phyloP scores from a whole-genome alignment of 441 rosid species.

The Gossypium lobatum region DNA sequence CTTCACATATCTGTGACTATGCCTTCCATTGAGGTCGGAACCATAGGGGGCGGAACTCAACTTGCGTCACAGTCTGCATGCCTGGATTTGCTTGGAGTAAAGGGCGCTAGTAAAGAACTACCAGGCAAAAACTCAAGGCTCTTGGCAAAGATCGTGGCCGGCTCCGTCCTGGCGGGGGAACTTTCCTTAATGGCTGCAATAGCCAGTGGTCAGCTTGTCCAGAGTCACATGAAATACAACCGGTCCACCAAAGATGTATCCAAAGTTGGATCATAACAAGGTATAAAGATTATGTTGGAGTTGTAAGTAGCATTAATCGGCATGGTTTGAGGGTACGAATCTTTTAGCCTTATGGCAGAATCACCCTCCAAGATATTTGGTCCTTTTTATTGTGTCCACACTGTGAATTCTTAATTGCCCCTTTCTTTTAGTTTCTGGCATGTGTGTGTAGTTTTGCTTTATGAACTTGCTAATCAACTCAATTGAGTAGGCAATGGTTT shows the following conservation, averaged over 20 bases:
- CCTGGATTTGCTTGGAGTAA: constrained; percentile 73
- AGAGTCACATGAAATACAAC: constrained; percentile 91
- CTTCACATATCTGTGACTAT: constrained; percentile 80
- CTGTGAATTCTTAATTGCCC: background rate
- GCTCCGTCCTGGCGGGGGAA: constrained; percentile 81
- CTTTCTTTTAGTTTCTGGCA: background rate
- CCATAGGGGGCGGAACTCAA: constrained; percentile 94
- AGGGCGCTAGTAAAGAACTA: constrained; percentile 63
- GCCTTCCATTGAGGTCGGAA: constrained; percentile 94
- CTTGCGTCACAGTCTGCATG: constrained; percentile 92
- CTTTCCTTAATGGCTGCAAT: constrained; percentile 90
- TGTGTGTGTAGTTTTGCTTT: background rate
- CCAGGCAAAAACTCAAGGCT: constrained; percentile 79
- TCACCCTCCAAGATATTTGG: background rate
- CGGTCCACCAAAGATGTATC: constrained; percentile 71
- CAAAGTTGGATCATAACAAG: constrained; percentile 20
- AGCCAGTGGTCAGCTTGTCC: constrained; percentile 81
- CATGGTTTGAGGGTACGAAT: background rate
- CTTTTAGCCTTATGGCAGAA: background rate
- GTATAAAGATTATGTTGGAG: background rate
- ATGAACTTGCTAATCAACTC: too few species aligned
- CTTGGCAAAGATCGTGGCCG: constrained; percentile 70
- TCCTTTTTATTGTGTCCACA: background rate
- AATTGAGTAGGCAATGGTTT: too few species aligned
- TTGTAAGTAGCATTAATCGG: background rate